Evolutionary conservation across 345 rosid species (phyloP).

Genomic region (Populus nigra): DNA sequence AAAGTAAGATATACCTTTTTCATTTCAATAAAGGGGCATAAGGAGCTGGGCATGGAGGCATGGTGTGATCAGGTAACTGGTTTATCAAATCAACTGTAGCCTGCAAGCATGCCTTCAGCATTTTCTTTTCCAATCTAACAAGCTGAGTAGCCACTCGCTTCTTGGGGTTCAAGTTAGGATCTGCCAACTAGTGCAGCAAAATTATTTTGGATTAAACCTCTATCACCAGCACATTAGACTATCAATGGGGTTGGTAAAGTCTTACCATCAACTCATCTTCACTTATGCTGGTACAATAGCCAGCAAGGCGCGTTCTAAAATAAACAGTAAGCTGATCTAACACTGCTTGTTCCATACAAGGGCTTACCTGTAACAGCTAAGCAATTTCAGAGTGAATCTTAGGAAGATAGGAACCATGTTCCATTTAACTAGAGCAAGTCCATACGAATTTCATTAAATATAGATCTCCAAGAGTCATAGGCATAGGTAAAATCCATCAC

Average conservation of each 20-base stretch:
- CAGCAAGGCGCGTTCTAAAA: constrained; percentile 63
- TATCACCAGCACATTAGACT: neutral
- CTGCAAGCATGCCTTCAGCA: constrained; percentile 70
- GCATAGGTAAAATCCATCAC: constrained; percentile 2
- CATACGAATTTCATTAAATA: neutral
- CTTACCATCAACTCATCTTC: constrained; percentile 80
- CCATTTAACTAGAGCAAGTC: constrained; percentile 7
- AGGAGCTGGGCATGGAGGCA: constrained; percentile 90
- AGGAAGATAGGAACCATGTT: constrained; percentile 6
- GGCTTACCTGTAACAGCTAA: constrained; percentile 60
- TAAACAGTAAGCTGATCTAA: constrained; percentile 81
- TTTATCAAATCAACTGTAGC: constrained; percentile 55
- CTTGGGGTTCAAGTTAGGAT: constrained; percentile 64
- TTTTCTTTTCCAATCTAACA: constrained; percentile 84
- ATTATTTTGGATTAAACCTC: neutral
- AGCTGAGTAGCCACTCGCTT: constrained; percentile 91
- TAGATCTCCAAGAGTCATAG: neutral
- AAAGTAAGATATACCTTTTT: constrained; percentile 34
- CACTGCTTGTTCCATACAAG: constrained; percentile 92
- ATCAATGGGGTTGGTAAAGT: neutral
- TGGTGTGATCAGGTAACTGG: constrained; percentile 66
- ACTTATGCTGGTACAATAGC: constrained; percentile 74
- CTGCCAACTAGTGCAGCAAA: constrained; percentile 56
- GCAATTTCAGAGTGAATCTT: constrained; percentile 14
- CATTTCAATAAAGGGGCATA: constrained; percentile 74